phyloP scores from a whole-genome alignment of 345 rosid genomes.

The Gossypium herbaceum region DNA sequence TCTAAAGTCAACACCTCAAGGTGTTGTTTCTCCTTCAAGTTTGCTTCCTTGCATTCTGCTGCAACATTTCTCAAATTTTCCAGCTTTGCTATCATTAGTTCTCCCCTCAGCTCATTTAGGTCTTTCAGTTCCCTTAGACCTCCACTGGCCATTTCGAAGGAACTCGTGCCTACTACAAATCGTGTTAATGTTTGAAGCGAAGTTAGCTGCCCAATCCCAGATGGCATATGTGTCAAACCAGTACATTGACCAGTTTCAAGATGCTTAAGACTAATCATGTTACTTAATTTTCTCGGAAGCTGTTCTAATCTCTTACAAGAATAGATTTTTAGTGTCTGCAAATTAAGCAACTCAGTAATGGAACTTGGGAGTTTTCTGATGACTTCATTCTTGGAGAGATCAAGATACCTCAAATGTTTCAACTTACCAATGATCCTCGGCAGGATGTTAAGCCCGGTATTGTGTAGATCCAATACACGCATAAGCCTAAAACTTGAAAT shows the following conservation, averaged over 20 bases:
- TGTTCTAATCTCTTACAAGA: conserved; percentile 9
- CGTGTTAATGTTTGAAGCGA: conserved; percentile 14
- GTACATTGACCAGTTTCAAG: conserved; percentile 14
- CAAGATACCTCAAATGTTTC: conserved; percentile 10
- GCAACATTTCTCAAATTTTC: conserved; percentile 8
- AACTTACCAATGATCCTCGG: not conserved
- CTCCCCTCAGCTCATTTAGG: conserved; percentile 16
- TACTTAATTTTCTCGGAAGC: conserved; percentile 10
- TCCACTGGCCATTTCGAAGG: not conserved
- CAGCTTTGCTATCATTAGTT: conserved; percentile 9
- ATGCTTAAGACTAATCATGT: conserved; percentile 13
- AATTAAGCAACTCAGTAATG: conserved; percentile 8
- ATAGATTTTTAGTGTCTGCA: conserved; percentile 2
- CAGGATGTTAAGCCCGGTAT: not conserved
- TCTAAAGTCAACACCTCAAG: conserved; percentile 15
- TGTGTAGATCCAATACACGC: conserved; percentile 8
- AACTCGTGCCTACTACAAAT: not conserved
- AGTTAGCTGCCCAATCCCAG: conserved; percentile 10
- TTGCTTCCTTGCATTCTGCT: conserved; percentile 8
- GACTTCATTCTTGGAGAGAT: conserved; percentile 15
- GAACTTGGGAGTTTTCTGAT: conserved; percentile 11
- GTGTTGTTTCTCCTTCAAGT: not conserved
- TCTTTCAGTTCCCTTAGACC: conserved; percentile 10
- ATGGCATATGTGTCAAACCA: conserved; percentile 15
- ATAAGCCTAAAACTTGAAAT: conserved; percentile 12